Base-by-base conservation (phyloP, 495 filamentous ascomycete genomes). In the Xeromyces bisporus region DNA sequence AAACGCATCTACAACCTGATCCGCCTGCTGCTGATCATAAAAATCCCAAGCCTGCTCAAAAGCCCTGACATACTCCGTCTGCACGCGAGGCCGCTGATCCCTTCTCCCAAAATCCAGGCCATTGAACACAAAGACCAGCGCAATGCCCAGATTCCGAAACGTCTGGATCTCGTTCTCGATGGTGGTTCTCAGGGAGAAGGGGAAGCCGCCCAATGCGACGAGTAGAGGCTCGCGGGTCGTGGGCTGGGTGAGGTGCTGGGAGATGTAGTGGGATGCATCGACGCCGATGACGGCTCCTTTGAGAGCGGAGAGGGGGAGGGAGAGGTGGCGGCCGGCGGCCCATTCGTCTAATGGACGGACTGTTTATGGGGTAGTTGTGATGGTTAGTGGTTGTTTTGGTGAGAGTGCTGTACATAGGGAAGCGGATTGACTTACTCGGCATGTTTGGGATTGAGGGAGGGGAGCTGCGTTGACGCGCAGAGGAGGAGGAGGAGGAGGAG, bases 241-340 rank as follows among this genome's bases (percentile, higher is more conserved):
- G 26, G 64, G 53, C 31, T 71, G 65, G 47, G 70, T 66, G 44
- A 87, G 69, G 32, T 89, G 64, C 6, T 73, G 73, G 41, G 73
- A 64, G 32, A 96, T 69, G 56, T 87, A 99, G 55, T 89, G 73
- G 16, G 79, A 72, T 21, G 85, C 89, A 61, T 99, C 91, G 40
- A 99, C 76, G 39, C 75, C 84, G 39, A 93, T 64, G 15, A 73
- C 64, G 23, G 68, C 64, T 40, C 73, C 79, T 45, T 78, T 73
- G 35, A 93, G 62, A 26, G 66, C 60, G 15, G 72, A 69, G 36
- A 80, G 56, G 26, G 66, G 60, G 30, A 71, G 62, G 18, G 59
- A 60, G 32, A 69, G 62, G 34, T 60, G 56, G 32, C 67, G 61
- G 39, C 47, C 47, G 30, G 58, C 50, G 32, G 47, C 51, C 71